phyloP scores from a whole-genome alignment of 2,329 filamentous ascomycete species.

The Fusarium sp. region DNA sequence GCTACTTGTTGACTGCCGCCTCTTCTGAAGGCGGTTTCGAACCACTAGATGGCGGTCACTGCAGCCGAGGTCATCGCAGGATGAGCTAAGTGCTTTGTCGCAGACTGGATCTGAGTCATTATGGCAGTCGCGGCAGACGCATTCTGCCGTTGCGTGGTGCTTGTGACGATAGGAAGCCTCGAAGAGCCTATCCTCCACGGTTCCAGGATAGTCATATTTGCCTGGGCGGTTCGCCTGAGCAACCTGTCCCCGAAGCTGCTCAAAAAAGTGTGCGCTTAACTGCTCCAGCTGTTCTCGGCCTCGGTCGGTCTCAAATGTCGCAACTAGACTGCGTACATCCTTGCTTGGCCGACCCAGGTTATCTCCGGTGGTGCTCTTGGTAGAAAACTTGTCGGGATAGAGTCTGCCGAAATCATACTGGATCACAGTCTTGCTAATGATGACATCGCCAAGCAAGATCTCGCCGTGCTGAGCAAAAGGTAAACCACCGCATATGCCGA shows the following conservation, averaged over 20 bases:
- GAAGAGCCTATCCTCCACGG: background rate
- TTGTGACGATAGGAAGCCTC: background rate
- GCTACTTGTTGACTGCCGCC: background rate
- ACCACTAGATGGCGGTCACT: background rate
- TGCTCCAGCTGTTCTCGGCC: background rate
- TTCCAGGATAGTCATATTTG: constrained; percentile 6
- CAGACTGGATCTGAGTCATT: background rate
- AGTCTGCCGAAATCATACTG: constrained; percentile 13
- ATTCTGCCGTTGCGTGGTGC: background rate
- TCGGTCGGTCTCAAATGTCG: background rate
- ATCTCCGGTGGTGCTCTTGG: background rate
- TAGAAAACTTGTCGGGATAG: background rate
- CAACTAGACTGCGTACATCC: background rate
- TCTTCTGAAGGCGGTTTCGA: background rate
- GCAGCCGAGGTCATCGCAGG: background rate
- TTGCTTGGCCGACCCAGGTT: background rate
- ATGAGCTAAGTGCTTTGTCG: background rate
- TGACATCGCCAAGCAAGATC: constrained; percentile 7
- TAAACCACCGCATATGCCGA: constrained; percentile 59
- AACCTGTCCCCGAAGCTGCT: background rate
- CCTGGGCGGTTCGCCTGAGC: background rate
- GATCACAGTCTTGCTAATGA: background rate
- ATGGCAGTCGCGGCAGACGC: background rate
- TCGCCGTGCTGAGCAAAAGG: constrained; percentile 26
- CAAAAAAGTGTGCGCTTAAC: background rate